These are phyloP conservation scores for Epichloe brachyelytri DNA, from an alignment of 2,329 filamentous ascomycete species.

Conservation along the genomic window DNA sequence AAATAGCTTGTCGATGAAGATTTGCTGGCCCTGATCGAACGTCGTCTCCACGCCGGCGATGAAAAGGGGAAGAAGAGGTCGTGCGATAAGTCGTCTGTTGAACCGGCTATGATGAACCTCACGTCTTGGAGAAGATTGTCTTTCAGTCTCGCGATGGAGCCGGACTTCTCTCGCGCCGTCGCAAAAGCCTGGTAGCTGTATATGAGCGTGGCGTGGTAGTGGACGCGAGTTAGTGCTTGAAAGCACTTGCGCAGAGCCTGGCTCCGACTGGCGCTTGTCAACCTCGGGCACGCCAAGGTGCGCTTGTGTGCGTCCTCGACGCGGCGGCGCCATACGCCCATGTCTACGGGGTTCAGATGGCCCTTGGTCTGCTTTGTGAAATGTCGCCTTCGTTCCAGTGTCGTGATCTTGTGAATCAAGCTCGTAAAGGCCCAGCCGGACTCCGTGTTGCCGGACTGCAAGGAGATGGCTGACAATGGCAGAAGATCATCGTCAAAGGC, in stretches of 20 bases:
- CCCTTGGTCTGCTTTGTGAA: not conserved
- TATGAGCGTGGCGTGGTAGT: slow-evolving; percentile 10
- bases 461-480: not conserved
- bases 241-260: slow-evolving; percentile 6
- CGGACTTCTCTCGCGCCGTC: not conserved
- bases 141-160: not conserved
- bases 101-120: slow-evolving; percentile 1
- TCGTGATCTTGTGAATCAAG: slow-evolving; percentile 4
- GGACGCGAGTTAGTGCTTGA: slow-evolving; percentile 7
- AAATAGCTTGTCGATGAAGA: slow-evolving; percentile 2
- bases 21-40: not conserved
- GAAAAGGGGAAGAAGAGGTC: slow-evolving; percentile 8
- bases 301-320: not conserved
- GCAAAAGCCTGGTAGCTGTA: slow-evolving; percentile 12
- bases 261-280: slow-evolving; percentile 3
- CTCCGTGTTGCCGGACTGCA: not conserved
- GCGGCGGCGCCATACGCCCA: slow-evolving; percentile 1
- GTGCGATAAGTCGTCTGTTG: slow-evolving; percentile 4
- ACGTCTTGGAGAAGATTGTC: slow-evolving; percentile 1
- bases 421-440: slow-evolving; percentile 6
- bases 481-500: slow-evolving; percentile 2
- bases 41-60: slow-evolving; percentile 5
- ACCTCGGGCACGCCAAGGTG: slow-evolving; percentile 5
- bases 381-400: slow-evolving; percentile 2
- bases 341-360: not conserved